Base-by-base conservation (phyloP, 208 protist species). In the Acanthamoeba quina region DNA sequence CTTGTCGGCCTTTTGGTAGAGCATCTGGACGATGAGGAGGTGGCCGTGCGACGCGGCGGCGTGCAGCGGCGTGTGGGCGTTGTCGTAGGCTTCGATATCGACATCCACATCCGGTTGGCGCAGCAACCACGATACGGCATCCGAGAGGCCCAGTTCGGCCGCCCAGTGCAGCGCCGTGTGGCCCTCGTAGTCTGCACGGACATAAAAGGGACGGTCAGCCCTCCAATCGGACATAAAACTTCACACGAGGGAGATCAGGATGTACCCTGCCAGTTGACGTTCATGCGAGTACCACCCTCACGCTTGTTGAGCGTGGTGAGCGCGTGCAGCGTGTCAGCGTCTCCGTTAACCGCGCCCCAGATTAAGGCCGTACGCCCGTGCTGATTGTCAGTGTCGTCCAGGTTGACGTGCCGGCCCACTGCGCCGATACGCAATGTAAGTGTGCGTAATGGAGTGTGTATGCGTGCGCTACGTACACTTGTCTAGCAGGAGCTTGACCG, bases 161-260 rank as follows among this genome's bases (percentile, higher is more conserved):
- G 70, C 70, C 70, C 70, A 80, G 41, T 80, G 70, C 70, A 80
- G 34, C n/a, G 70, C 70, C 41, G 70, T 80, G 34, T 47, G 29
- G 41, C 70, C 70, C 70, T 80, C 70, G 29, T 80, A 80, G 70
- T 80, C 70, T 80, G 70, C 34, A 49, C 24, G 15, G 21, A 64
- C 58, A 64, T 15, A n/a, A 5, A 29, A 76, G 15, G 29, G 10
- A 34, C 68, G 6, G 6, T 76, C 34, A 31, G 34, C 47, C 10
- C 47, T 52, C 13, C 47, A 17, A 52, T 52, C 47, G 47, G 11
- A 52, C 47, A 17, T 52, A 52, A 52, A 52, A 52, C 2, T 31
- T 15, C 6, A 34, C 10, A 17, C 34, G 6, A 2, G 15, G 19
- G 11, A 24, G 34, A 1, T 1, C 21, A 6, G 26, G 56, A 19